Base-by-base conservation (phyloP, 306 rosid genomes). In the Trifolium fragiferum region DNA sequence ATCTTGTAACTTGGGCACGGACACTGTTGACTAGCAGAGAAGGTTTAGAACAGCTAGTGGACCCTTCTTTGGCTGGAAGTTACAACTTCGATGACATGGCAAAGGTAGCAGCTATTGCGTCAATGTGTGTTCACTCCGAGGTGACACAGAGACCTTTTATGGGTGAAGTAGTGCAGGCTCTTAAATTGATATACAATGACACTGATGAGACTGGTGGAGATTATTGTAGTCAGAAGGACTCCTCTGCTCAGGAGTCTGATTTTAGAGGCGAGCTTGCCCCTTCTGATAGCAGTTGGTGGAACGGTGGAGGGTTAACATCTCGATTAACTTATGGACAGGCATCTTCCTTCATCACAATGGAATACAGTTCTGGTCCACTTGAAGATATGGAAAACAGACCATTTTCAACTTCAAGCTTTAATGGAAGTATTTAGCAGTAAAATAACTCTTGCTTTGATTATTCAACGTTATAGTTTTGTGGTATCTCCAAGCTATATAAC, bases 121-220 rank as follows among this genome's bases (percentile, higher is more conserved):
- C 97, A 44, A 93, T 93, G 96, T 93, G 98, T 10, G 97, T 90
- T 33, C 96, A 90, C 80, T 84, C 95, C 0, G 98, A 93, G 85
- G 98, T 93, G 81, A 90, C 96, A 47, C 93, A 89, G 62, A 81
- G 98, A 77, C 98, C 98, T 50, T 93, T 93, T 60, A 93, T 93
- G 98, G 98, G 98, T 54, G 98, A 93, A 83, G 98, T 93, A 46
- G 98, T 93, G 80, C 98, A 93, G 82, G 98, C 98, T 79, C 85
- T 93, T 8, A 93, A 93, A 84, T 89, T 93, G 54, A 87, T 93
- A 83, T 93, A 90, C 88, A 90, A 90, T 13, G 98, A 90, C 80
- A 66, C 85, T 0, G 96, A 89, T 16, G 98, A 90, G 83, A 83
- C 92, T 2, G 73, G 96, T 18, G 98, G 96, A 69, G 98, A 93